Evolutionary conservation across 192 early-diverging fungal species (phyloP).

Genomic region (Entomortierella parvispora): DNA sequence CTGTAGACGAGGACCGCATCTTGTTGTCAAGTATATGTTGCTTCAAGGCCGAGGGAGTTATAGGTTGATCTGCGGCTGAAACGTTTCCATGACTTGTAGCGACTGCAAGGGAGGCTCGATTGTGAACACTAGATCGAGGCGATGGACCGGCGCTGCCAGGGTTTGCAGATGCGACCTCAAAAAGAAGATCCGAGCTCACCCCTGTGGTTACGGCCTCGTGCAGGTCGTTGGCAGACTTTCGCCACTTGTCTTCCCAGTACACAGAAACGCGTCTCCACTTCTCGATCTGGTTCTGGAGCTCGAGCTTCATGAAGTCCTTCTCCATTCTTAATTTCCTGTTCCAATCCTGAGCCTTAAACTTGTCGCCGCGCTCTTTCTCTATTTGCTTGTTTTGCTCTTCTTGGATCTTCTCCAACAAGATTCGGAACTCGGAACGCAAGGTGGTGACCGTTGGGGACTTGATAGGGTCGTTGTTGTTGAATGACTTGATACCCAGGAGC

Average conservation of each 20-base stretch:
- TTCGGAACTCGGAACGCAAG: conserved; percentile 43
- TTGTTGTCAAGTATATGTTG: conserved; percentile 34
- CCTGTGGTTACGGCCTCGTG: conserved; percentile 49
- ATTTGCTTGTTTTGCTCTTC: conserved; percentile 46
- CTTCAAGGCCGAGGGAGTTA: conserved; percentile 35
- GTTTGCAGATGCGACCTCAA: conserved; percentile 19
- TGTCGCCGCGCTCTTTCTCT: conserved; percentile 44
- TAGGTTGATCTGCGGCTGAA: conserved; percentile 9
- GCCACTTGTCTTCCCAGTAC: conserved; percentile 53
- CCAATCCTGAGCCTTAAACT: conserved; percentile 51
- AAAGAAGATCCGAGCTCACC: conserved; percentile 32
- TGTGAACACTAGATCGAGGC: conserved; percentile 13
- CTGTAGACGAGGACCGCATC: conserved; percentile 15
- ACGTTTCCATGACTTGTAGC: background rate
- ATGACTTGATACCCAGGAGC: conserved; percentile 52
- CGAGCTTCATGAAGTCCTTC: conserved; percentile 53
- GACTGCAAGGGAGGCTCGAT: conserved; percentile 26
- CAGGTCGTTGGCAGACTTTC: conserved; percentile 41
- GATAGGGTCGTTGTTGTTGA: conserved; percentile 53
- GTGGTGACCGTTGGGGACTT: conserved; percentile 49
- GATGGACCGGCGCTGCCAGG: background rate
- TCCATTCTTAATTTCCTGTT: conserved; percentile 51
- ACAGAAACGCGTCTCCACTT: conserved; percentile 48
- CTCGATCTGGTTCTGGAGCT: conserved; percentile 52
- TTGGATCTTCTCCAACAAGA: conserved; percentile 47